Conservation (phyloP, 148 eudicot genomes). For the Oxyria digyna region DNA sequence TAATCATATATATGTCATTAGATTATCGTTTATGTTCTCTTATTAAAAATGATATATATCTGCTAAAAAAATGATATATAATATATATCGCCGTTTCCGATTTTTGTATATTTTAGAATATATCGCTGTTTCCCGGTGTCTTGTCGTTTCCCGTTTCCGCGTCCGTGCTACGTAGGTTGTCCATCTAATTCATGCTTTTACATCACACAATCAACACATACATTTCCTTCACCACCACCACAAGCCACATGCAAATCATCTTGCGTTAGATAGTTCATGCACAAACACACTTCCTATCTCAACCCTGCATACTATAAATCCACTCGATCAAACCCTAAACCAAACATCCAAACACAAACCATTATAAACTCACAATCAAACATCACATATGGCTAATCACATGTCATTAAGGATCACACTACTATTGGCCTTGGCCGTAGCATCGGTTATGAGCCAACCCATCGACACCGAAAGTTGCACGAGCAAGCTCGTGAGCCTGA, state of each 20-base stretch:
- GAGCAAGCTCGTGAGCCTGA: constrained; percentile 27
- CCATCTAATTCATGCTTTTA: background rate
- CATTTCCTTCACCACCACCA: too few species aligned
- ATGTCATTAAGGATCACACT: background rate
- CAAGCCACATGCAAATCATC: background rate
- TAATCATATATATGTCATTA: too few species aligned
- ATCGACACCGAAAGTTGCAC: constrained; percentile 26
- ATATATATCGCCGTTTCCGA: too few species aligned
- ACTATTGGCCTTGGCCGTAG: background rate
- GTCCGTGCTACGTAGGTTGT: too few species aligned
- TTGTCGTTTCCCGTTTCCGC: too few species aligned
- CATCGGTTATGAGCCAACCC: background rate
- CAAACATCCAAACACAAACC: background rate
- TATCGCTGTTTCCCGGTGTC: too few species aligned
- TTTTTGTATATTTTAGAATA: too few species aligned
- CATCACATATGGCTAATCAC: background rate
- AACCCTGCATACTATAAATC: background rate
- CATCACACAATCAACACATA: background rate
- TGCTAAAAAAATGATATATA: too few species aligned
- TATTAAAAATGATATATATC: too few species aligned
- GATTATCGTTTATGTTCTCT: too few species aligned
- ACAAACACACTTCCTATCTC: background rate
- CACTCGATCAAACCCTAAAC: background rate
- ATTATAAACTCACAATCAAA: background rate
- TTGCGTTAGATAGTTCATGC: background rate